These are phyloP conservation scores for Gonium pectorale DNA, from an alignment of 139 green algal species.

Conservation along the genomic window DNA sequence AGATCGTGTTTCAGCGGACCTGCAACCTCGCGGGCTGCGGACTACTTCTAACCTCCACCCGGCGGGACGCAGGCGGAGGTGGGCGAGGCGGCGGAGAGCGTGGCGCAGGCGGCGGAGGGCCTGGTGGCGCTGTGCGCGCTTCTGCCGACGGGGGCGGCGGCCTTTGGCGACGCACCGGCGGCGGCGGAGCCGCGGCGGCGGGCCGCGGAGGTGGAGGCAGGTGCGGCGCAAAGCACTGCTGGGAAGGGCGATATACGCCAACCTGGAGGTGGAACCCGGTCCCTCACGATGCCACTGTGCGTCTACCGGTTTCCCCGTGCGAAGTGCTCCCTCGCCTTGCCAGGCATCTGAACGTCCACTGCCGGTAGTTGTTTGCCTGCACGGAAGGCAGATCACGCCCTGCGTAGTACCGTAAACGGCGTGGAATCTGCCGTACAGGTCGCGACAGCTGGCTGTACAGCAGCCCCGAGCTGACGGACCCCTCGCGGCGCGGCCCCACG, in stretches of 20 bases:
- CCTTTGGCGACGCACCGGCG: constrained; percentile 17
- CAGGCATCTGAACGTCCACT: too few species aligned
- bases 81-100: constrained; percentile 12
- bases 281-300: too few species aligned
- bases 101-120: neutral
- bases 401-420: too few species aligned
- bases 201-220: constrained; percentile 35
- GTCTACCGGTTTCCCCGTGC: too few species aligned
- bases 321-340: too few species aligned
- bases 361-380: too few species aligned
- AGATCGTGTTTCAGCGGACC: too few species aligned
- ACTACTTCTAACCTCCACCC: neutral
- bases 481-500: too few species aligned
- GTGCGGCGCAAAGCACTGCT: neutral
- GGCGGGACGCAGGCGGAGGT: constrained; percentile 25
- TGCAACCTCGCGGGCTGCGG: too few species aligned
- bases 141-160: constrained; percentile 32
- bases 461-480: constrained; percentile 9
- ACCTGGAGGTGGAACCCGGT: too few species aligned
- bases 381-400: too few species aligned
- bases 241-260: too few species aligned
- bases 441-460: constrained; percentile 41
- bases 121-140: constrained; percentile 24
- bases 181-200: constrained; percentile 7
- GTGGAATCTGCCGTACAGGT: neutral